A percentile compares a stretch with the other conserved stretches of the same genome.
Conservation (phyloP, 495 filamentous ascomycete species). For the Talaromyces liani region DNA sequence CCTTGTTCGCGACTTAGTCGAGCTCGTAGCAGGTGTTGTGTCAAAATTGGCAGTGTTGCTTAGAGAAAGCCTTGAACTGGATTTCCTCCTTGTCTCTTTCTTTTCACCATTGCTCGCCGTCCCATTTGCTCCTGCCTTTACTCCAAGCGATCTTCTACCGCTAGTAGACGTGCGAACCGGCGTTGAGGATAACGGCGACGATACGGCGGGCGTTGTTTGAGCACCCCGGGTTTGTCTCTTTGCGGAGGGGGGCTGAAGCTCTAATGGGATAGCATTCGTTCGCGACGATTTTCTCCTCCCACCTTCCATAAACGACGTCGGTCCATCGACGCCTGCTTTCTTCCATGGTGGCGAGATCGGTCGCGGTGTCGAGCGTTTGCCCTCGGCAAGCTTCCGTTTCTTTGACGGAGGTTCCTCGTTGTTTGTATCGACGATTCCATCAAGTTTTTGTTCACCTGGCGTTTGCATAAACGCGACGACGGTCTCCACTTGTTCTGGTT, state of each 20-base stretch:
- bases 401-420: conserved; percentile 58
- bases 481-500: conserved; percentile 16
- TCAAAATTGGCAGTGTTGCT: conserved; percentile 20
- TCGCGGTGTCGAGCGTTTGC: conserved; percentile 42
- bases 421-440: conserved; percentile 24
- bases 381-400: conserved; percentile 59
- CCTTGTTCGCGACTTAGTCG: conserved; percentile 23
- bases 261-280: conserved; percentile 66
- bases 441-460: conserved; percentile 24
- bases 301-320: conserved; percentile 73
- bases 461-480: conserved; percentile 21
- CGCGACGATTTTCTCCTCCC: conserved; percentile 82
- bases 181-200: conserved; percentile 28
- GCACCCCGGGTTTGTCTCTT: conserved; percentile 52
- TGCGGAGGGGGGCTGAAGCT: conserved; percentile 56
- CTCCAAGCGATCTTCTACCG: conserved; percentile 23
- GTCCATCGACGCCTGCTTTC: conserved; percentile 75
- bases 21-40: conserved; percentile 22
- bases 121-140: conserved; percentile 25
- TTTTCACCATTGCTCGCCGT: background rate
- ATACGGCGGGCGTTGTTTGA: conserved; percentile 22
- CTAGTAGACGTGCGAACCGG: conserved; percentile 25
- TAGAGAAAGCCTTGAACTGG: conserved; percentile 16
- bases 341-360: conserved; percentile 87
- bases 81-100: conserved; percentile 20